Base-by-base conservation (phyloP, 129 eudicot genomes). In the Saussurea involucrata region DNA sequence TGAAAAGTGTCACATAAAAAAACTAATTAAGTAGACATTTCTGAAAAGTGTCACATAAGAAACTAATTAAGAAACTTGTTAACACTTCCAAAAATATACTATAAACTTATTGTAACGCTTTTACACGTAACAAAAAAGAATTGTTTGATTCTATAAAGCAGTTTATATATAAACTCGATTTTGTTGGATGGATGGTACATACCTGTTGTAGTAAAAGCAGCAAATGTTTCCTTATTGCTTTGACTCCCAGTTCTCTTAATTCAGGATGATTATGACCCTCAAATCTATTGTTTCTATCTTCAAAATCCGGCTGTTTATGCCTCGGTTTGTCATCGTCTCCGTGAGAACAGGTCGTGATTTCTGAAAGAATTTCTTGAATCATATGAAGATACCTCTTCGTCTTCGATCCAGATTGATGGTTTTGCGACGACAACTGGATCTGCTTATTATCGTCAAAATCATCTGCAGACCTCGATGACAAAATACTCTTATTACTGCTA, bases 141-240 rank as follows among this genome's bases (percentile, higher is more conserved):
- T 12, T 44, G 5, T 44, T 11, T 46, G 6, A 46, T 46, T 13
- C 57, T 12, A 46, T 15, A 46, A 46, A 46, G 17, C 57, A 46
- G 0, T 46, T 2, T 46, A 46, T 13, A 46, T 44, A 44, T 44
- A 44, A n/a, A n/a, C n/a, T n/a, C n/a, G n/a, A n/a, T 53, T 53
- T 53, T 53, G 61, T 53, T 18, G 61, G 5, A 40, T 40, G 15
- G 49, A 40, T 40, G 49, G 49, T 40, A 40, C 49, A 40, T 40
- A 40, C 61, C 61, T 53, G 61, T 74, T 85, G 83, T 24, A 87
- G 75, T 21, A 87, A 80, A 28, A 74, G 78, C 40, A 87, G 18
- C 60, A 87, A 72, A 63, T 82, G 85, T 76, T 79, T 81, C 40
- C 80, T 85, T 83, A 82, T 85, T 49, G 68, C 53, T 40, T 73